Evolutionary conservation across 768 basidiomycete species (phyloP), one percentile per base, ranked within the genome.

Genomic region (Mycena albidolilacea): DNA sequence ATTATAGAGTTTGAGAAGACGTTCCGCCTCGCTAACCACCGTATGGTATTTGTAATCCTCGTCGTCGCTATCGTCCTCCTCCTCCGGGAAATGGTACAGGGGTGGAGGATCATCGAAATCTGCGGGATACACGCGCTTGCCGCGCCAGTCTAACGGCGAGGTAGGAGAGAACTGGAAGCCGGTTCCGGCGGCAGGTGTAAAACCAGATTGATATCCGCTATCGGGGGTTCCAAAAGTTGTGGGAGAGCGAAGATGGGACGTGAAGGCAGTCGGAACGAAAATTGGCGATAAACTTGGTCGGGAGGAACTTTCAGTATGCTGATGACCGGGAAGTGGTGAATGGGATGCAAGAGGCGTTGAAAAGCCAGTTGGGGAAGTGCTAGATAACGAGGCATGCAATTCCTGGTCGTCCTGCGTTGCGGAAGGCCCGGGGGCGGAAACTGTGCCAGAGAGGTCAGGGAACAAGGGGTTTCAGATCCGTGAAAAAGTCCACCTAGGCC

Each of bases 21-120:
- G 10, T 43, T 43, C 43, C 43, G 14, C 43, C 43, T 43, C 41
- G 12, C 41, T 43, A 9, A 43, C 41, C 12, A 43, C 41, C 44
- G 15, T 46, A 46, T 46, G 0, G 11, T 46, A 1, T 1, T 43
- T 38, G 38, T 63, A 10, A 8, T 46, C 61, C 14, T 63, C 44
- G n/a, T 63, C 61, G 21, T 63, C 61, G 43, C 52, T 54, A 21
- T 57, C 54, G 9, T 57, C 54, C 2, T 57, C 54, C 11, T 35
- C 30, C 8, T 46, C 44, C 41, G 12, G 41, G n/a, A 54, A 54
- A 17, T 57, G 23, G 12, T 57, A 35, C 9, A 57, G 14, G 7
- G 15, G 17, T 10, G 52, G 64, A n/a, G 19, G 19, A 12, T 23
- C n/a, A 6, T 3, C 1, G 15, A 12, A 11, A 21, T 17, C 9